Evolutionary conservation across 768 basidiomycete genomes (phyloP).

Genomic region (Suillus weaverae): DNA sequence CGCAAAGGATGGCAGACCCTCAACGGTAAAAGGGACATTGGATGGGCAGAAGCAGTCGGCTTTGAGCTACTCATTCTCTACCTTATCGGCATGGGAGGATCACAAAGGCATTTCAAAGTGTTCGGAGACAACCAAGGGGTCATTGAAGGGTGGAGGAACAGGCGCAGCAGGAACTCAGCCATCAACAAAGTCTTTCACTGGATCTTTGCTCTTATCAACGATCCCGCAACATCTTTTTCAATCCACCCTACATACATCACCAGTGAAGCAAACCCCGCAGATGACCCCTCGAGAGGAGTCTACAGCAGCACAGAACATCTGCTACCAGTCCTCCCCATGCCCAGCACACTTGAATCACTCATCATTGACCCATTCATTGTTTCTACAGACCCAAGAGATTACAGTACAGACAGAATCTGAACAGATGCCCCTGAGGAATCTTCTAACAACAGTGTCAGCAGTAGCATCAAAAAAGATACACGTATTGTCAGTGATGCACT

Average conservation of each 20-base stretch:
- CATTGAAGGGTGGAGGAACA: background rate
- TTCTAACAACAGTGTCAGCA: conserved; percentile 13
- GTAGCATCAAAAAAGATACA: background rate
- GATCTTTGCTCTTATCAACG: conserved; percentile 12
- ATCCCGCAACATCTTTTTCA: background rate
- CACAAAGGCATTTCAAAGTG: background rate
- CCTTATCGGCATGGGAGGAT: too few relatives aligned
- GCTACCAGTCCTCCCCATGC: conserved; percentile 12
- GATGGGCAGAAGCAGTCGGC: too few relatives aligned
- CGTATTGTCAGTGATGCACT: background rate
- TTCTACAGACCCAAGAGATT: background rate
- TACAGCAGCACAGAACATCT: background rate
- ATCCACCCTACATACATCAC: conserved; percentile 2
- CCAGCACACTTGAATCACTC: background rate
- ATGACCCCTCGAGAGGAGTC: conserved; percentile 6
- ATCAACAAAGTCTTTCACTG: background rate
- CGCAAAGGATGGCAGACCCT: too few relatives aligned
- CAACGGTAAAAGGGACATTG: too few relatives aligned
- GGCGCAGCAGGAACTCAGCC: background rate
- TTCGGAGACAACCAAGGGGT: background rate
- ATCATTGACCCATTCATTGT: background rate
- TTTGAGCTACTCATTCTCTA: too few relatives aligned
- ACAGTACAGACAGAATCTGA: background rate
- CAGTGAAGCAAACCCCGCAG: conserved; percentile 8
- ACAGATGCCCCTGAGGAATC: conserved; percentile 2